These are phyloP conservation scores for Phoma sp. DNA, from an alignment of 2,329 filamentous ascomycete species.

Conservation along the genomic window DNA sequence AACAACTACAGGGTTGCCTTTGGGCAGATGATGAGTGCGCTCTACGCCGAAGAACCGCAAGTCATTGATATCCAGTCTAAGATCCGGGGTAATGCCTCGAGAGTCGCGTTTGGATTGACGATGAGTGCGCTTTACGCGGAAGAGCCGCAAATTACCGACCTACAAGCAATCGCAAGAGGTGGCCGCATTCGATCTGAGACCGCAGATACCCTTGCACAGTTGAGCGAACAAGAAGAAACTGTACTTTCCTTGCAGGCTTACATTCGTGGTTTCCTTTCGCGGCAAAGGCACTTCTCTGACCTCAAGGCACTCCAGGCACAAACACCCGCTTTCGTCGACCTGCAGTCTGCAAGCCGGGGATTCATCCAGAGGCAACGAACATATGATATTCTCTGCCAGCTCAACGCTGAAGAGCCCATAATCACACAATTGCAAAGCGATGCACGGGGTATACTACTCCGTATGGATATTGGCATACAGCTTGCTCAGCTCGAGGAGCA, in stretches of 20 bases:
- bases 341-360: slow-evolving; percentile 74
- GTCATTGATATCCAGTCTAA: slow-evolving; percentile 51
- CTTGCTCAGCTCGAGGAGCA: slow-evolving; percentile 81
- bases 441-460: slow-evolving; percentile 77
- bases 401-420: slow-evolving; percentile 71
- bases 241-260: slow-evolving; percentile 60
- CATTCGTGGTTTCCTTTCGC: slow-evolving; percentile 56
- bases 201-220: slow-evolving; percentile 41
- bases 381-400: slow-evolving; percentile 68
- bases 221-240: slow-evolving; percentile 52
- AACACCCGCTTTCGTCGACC: slow-evolving; percentile 60
- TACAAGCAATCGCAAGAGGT: slow-evolving; percentile 52
- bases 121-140: slow-evolving; percentile 42
- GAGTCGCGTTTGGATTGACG: slow-evolving; percentile 30
- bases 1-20: slow-evolving; percentile 36
- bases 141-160: slow-evolving; percentile 37
- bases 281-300: slow-evolving; percentile 52
- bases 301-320: slow-evolving; percentile 63
- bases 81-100: slow-evolving; percentile 46
- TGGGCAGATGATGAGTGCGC: slow-evolving; percentile 38
- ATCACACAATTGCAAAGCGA: slow-evolving; percentile 76
- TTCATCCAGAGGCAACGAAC: slow-evolving; percentile 67
- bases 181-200: slow-evolving; percentile 39
- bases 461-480: slow-evolving; percentile 73
- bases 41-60: slow-evolving; percentile 38